Evolutionary conservation across 2,329 filamentous ascomycete genomes (phyloP), one percentile per base, ranked within the genome.

Genomic region (Harringtonia aguacate): DNA sequence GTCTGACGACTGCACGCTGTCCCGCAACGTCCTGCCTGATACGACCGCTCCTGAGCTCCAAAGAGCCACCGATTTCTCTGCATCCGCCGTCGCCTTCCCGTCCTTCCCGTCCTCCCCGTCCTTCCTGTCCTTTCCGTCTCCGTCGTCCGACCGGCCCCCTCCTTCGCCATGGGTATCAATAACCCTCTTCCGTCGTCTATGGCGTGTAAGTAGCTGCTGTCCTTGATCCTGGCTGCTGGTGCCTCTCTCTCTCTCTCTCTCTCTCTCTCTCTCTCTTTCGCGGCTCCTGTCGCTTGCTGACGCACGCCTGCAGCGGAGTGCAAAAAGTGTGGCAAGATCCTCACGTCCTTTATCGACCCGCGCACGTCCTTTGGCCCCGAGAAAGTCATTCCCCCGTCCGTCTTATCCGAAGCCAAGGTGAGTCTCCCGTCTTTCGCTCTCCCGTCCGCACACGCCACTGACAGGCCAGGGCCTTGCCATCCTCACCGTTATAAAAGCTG

Each of bases 241-340:
- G 21, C 15, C 12, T 35, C 28, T 43, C 14, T 35, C 29, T 27
- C 33, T 17, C 4, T 30, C 34, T 21, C 17, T 40, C 34, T 35
- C 20, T 13, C 41, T 28, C 36, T 20, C 30, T 17, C 15, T 21
- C 20, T 27, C 10, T 27, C 10, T 10, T 27, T 10, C 24, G 24
- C 24, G 7, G 17, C 22, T 13, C 7, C 10, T 10, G n/a, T n/a
- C n/a, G n/a, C n/a, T 12, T 10, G 39, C 46, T 46, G 37, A 46
- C 41, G 28, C 24, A 7, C 5, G 13, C 24, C 29, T 44, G 54
- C 64, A 95, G 90, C 87, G 70, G 92, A 98, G 70, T 97, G 92
- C 69, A 92, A 84, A 65, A 98, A 98, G 68, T 92, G 88, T 61
- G 85, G 85, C 60, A 95, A 94, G 72, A 97, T 97, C 58, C 77